These are phyloP conservation scores for Rhododendron ferrugineum DNA, from an alignment of 148 eudicot species.

Conservation along the genomic window DNA sequence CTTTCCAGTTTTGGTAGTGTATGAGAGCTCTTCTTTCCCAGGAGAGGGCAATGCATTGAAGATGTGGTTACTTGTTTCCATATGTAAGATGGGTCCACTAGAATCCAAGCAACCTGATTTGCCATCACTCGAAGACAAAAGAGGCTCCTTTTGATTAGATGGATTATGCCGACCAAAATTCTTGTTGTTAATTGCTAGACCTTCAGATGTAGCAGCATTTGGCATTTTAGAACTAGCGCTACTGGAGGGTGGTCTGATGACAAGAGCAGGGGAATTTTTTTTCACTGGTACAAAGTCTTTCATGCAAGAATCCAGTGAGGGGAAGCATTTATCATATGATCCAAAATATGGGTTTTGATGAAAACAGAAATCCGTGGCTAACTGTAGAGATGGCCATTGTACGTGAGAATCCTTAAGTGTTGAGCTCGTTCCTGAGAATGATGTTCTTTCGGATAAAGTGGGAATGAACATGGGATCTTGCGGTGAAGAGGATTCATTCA, in stretches of 20 bases:
- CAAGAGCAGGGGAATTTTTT: slow-evolving; percentile 37
- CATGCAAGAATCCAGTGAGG: slow-evolving; percentile 29
- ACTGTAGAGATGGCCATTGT: slow-evolving; percentile 30
- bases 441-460: slow-evolving; percentile 17
- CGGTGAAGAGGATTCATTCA: slow-evolving; percentile 16
- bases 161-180: slow-evolving; percentile 17
- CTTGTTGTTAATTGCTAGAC: slow-evolving; percentile 13
- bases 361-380: slow-evolving; percentile 21
- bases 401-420: slow-evolving; percentile 28
- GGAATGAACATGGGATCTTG: slow-evolving; percentile 23
- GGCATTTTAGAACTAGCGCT: slow-evolving; percentile 15
- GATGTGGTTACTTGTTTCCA: slow-evolving; percentile 24
- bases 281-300: slow-evolving; percentile 28
- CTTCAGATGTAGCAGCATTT: slow-evolving; percentile 21
- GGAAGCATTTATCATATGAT: slow-evolving; percentile 30
- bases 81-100: neutral
- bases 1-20: slow-evolving; percentile 16
- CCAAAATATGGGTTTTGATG: slow-evolving; percentile 20
- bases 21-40: slow-evolving; percentile 22
- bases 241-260: slow-evolving; percentile 32
- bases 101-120: neutral
- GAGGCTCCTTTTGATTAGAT: neutral
- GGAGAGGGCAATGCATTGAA: slow-evolving; percentile 29
- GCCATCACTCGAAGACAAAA: neutral
- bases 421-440: slow-evolving; percentile 13